Percentiles rank a stretch among this genome's conserved stretches.
These are phyloP conservation scores for Wickerhamomyces strasburgensis DNA, from an alignment of 805 yeast species.

Conservation along the genomic window DNA sequence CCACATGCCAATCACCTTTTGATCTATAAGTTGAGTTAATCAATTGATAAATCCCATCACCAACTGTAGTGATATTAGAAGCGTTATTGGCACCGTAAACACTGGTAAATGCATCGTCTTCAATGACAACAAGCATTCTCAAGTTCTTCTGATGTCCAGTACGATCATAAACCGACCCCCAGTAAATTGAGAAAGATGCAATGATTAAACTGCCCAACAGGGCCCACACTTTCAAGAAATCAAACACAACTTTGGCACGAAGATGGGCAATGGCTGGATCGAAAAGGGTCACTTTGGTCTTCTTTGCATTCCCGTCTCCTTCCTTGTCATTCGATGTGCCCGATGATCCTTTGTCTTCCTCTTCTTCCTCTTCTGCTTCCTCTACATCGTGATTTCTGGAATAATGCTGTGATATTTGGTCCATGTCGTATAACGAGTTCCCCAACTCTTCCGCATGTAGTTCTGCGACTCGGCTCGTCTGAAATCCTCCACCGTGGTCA, in stretches of 20 bases:
- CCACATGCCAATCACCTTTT: constrained; percentile 37
- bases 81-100: constrained; percentile 3
- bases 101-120: constrained; percentile 26
- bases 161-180: constrained; percentile 34
- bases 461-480: too few relatives aligned
- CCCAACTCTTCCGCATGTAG: too few relatives aligned
- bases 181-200: constrained; percentile 29
- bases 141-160: constrained; percentile 21
- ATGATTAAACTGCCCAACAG: constrained; percentile 34
- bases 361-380: not conserved
- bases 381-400: not conserved
- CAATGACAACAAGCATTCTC: constrained; percentile 29
- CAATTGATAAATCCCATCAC: constrained; percentile 22
- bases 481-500: too few relatives aligned
- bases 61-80: constrained; percentile 11
- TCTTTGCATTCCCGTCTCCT: too few relatives aligned
- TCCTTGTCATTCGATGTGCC: not conserved
- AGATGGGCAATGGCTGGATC: constrained; percentile 10
- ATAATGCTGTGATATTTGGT: not conserved
- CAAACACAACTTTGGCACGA: constrained; percentile 10
- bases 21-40: constrained; percentile 3
- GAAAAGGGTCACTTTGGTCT: constrained; percentile 19
- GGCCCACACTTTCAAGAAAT: constrained; percentile 15
- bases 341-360: not conserved
- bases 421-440: not conserved